These are phyloP conservation scores for Solanum rostratum DNA, from an alignment of 257 asterid genomes.

Conservation along the genomic window DNA sequence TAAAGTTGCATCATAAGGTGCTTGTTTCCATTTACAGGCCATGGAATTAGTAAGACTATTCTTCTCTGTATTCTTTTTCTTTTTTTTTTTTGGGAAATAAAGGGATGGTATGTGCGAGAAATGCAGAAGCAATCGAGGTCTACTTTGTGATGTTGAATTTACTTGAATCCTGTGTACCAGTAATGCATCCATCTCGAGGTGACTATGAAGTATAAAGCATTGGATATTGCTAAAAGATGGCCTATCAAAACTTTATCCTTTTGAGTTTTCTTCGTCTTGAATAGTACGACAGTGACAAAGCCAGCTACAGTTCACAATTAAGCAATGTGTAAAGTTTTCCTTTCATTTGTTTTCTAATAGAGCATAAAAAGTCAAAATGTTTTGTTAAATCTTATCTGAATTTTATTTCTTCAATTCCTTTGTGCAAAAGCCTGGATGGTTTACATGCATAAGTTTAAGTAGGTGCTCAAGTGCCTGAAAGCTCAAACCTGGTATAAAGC, in stretches of 20 bases:
- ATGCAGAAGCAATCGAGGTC: neutral
- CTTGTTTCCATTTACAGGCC: neutral
- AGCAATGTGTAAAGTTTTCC: neutral
- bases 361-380: neutral
- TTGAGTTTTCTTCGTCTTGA: neutral
- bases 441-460: constrained; percentile 7
- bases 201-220: constrained; percentile 4
- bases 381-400: neutral
- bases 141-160: constrained; percentile 5
- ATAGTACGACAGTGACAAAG: neutral
- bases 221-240: constrained; percentile 3
- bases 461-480: constrained; percentile 11
- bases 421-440: neutral
- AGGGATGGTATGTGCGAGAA: neutral
- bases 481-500: neutral
- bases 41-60: neutral
- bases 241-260: neutral
- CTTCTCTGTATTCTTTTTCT: neutral
- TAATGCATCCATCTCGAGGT: neutral
- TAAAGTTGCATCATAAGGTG: neutral
- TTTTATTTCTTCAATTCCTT: neutral
- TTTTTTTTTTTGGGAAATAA: neutral
- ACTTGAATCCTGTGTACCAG: constrained; percentile 8
- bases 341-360: neutral
- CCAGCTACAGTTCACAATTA: neutral